phyloP scores from a whole-genome alignment of 345 rosid species.

The Anastatica hierochuntica region DNA sequence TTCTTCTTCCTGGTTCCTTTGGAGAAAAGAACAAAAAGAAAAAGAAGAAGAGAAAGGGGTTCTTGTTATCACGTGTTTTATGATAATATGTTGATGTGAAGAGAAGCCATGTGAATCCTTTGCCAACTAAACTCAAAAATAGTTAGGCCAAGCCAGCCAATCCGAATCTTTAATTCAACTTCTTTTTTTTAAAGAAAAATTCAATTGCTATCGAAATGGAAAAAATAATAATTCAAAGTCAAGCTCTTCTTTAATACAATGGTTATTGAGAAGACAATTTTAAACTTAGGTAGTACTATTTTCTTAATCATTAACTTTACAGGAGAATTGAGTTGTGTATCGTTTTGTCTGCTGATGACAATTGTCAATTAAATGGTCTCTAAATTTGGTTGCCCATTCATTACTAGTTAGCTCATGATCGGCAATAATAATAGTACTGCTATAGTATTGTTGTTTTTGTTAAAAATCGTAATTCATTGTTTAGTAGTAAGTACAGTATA shows the following conservation, averaged over 20 bases:
- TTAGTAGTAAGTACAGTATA: no score
- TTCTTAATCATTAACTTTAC: constrained; percentile 1
- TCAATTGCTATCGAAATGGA: not conserved
- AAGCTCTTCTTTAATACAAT: no score
- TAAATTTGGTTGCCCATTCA: no score
- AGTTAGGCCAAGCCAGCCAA: constrained; percentile 23
- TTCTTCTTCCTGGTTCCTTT: constrained; percentile 11
- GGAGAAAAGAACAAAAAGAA: not conserved
- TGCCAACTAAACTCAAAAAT: constrained; percentile 25
- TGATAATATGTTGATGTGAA: constrained; percentile 19
- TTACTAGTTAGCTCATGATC: no score
- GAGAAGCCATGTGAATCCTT: constrained; percentile 27
- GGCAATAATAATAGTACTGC: no score
- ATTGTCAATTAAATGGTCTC: no score
- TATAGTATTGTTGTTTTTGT: no score
- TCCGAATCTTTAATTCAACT: constrained; percentile 11
- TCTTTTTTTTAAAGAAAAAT: not conserved
- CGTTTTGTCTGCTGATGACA: no score
- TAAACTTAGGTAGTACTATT: no score
- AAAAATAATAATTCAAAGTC: no score
- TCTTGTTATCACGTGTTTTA: constrained; percentile 6
- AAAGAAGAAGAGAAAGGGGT: not conserved
- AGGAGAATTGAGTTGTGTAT: constrained; percentile 23
- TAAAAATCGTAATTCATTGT: no score
- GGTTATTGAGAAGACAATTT: no score